A percentile compares a stretch with the other conserved stretches of the same genome.
These are phyloP conservation scores for Gnomoniopsis sp. DNA, from an alignment of 2,329 filamentous ascomycete genomes.

Conservation along the genomic window DNA sequence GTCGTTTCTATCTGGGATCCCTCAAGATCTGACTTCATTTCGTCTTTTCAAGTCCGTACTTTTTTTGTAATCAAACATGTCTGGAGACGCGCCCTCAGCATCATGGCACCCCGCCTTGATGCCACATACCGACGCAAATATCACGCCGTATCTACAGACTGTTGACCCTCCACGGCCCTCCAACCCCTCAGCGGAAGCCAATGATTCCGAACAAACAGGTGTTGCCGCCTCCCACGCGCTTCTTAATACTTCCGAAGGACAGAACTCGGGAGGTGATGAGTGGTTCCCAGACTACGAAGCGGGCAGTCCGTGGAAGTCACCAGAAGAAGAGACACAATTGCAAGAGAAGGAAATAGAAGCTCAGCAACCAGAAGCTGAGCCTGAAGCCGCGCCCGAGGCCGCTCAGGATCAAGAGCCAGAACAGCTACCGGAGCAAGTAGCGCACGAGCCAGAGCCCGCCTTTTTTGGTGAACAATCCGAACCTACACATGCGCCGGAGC, in stretches of 20 bases:
- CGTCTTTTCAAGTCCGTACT: conserved; percentile 13
- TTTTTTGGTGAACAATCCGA: neutral
- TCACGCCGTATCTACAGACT: conserved; percentile 6
- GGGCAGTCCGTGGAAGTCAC: conserved; percentile 22
- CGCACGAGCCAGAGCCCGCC: neutral
- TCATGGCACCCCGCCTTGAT: conserved; percentile 52
- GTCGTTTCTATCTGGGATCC: conserved; percentile 12
- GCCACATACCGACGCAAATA: conserved; percentile 36
- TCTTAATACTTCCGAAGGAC: conserved; percentile 10
- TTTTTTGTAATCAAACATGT: conserved; percentile 31
- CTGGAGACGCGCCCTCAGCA: conserved; percentile 38
- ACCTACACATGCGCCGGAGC: neutral
- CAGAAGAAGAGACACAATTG: conserved; percentile 9
- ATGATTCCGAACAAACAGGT: neutral
- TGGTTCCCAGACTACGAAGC: conserved; percentile 31
- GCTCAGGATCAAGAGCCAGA: neutral
- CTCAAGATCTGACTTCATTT: conserved; percentile 7
- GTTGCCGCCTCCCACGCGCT: neutral
- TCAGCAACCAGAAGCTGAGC: neutral
- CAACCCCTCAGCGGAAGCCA: conserved; percentile 1
- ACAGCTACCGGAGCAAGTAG: neutral
- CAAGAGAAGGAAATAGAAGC: neutral
- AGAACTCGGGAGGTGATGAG: conserved; percentile 21
- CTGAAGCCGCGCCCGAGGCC: neutral
- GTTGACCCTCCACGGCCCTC: neutral